Evolutionary conservation across 1,284 basidiomycete genomes (phyloP).

Genomic region (Dichomitus squalens): DNA sequence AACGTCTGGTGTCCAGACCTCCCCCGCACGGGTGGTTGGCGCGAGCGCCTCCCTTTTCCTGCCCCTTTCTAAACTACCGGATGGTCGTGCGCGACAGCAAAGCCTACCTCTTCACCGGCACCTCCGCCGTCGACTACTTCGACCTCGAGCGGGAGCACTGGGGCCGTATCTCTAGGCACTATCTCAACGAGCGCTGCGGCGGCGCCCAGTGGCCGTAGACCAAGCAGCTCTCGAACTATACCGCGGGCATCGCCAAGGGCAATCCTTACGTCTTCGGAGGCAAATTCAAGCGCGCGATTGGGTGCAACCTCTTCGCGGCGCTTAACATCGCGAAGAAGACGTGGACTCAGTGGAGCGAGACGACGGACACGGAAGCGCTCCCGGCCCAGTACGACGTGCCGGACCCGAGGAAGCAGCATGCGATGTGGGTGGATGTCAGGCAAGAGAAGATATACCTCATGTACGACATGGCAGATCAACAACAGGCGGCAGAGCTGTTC

Average conservation of each 20-base stretch:
- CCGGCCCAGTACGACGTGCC: constrained; percentile 21
- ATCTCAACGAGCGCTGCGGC: constrained; percentile 18
- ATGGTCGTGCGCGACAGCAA: constrained; percentile 35
- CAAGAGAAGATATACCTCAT: constrained; percentile 37
- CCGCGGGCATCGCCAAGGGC: constrained; percentile 30
- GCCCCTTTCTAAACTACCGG: constrained; percentile 24
- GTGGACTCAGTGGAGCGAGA: constrained; percentile 28
- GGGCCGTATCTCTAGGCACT: constrained; percentile 34
- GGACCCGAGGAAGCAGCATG: constrained; percentile 35
- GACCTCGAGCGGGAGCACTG: constrained; percentile 37
- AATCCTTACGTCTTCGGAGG: constrained; percentile 34
- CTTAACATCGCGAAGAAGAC: constrained; percentile 27
- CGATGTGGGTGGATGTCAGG: constrained; percentile 35
- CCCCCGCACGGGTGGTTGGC: constrained; percentile 33
- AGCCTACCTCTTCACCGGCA: constrained; percentile 38
- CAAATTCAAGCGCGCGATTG: constrained; percentile 17
- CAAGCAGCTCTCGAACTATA: constrained; percentile 27
- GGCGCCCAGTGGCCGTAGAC: constrained; percentile 32
- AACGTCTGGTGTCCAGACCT: constrained; percentile 40
- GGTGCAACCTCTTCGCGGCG: constrained; percentile 28
- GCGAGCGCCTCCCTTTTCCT: constrained; percentile 31
- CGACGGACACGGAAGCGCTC: constrained; percentile 1
- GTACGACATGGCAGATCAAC: constrained; percentile 40
- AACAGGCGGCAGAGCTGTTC: constrained; percentile 27
- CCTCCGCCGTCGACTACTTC: constrained; percentile 32